Conservation (phyloP, 345 rosid species). For the Lagerstroemia speciosa region DNA sequence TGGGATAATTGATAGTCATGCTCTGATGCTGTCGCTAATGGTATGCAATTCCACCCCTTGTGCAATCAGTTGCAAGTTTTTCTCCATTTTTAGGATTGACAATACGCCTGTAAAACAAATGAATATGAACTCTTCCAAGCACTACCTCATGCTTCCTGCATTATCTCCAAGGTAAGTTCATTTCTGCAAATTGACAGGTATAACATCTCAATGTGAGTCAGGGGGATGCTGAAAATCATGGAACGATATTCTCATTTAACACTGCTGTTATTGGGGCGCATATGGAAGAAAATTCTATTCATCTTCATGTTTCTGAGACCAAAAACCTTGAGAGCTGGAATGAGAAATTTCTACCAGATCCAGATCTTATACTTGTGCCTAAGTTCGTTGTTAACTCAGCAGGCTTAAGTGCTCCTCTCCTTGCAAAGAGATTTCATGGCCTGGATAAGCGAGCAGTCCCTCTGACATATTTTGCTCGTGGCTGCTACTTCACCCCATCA, state of each 20-base stretch:
- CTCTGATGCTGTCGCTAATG: conserved; percentile 75
- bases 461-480: conserved; percentile 61
- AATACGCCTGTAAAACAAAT: not conserved
- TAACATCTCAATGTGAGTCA: conserved; percentile 28
- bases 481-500: conserved; percentile 67
- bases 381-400: conserved; percentile 72
- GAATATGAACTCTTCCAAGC: not conserved
- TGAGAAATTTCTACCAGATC: conserved; percentile 24
- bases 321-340: conserved; percentile 34
- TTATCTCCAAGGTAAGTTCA: conserved; percentile 13
- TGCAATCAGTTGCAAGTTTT: not conserved
- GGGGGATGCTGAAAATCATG: conserved; percentile 76
- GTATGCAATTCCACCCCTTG: conserved; percentile 24
- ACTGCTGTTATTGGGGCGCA: conserved; percentile 60
- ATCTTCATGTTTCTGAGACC: conserved; percentile 43
- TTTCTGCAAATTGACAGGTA: conserved; percentile 35
- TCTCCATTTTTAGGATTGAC: not conserved
- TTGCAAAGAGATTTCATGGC: conserved; percentile 63
- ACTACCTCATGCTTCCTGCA: not conserved
- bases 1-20: conserved; percentile 76
- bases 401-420: conserved; percentile 60
- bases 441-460: conserved; percentile 36
- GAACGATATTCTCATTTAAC: conserved; percentile 67
- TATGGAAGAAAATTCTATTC: conserved; percentile 43
- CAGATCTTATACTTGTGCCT: conserved; percentile 55